These are phyloP conservation scores for Whalleya microplaca DNA, from an alignment of 2,329 filamentous ascomycete genomes.

Conservation along the genomic window DNA sequence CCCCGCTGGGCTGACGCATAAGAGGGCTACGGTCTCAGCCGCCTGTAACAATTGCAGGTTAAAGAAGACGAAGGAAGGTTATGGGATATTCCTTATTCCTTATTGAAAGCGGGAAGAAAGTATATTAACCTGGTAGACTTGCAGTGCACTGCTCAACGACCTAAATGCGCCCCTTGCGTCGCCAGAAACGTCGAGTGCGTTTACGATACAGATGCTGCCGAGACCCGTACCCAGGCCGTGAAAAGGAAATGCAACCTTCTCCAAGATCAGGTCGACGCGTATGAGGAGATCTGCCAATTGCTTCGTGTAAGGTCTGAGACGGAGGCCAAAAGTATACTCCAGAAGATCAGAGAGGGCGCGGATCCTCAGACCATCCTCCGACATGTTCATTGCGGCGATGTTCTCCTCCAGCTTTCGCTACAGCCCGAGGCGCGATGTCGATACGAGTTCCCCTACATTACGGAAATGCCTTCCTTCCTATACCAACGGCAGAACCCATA, in stretches of 20 bases:
- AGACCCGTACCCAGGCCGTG: conserved; percentile 39
- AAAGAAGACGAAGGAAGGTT: too few species aligned
- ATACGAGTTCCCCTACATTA: conserved; percentile 44
- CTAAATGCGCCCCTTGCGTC: conserved; percentile 35
- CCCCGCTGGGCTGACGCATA: too few species aligned
- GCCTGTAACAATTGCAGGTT: too few species aligned
- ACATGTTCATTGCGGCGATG: conserved; percentile 41
- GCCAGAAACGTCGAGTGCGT: conserved; percentile 34
- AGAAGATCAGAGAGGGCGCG: conserved; percentile 40
- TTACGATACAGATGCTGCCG: conserved; percentile 36
- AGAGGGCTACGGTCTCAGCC: too few species aligned
- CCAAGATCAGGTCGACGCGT: conserved; percentile 32
- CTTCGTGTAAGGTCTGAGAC: conserved; percentile 26
- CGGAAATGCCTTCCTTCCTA: conserved; percentile 37
- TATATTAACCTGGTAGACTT: too few species aligned
- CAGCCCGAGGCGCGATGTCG: conserved; percentile 43
- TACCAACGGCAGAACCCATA: conserved; percentile 28
- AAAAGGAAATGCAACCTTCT: conserved; percentile 38
- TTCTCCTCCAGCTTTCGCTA: conserved; percentile 43
- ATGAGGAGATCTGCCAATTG: conserved; percentile 36
- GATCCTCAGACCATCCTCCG: conserved; percentile 38
- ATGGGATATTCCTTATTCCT: too few species aligned
- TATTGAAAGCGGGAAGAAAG: too few species aligned
- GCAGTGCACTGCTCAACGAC: conserved; percentile 38
- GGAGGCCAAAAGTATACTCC: conserved; percentile 41